A percentile compares a stretch with the other conserved stretches of the same genome.
phyloP scores from a whole-genome alignment of 176 grass and related monocot genomes.

The Cenchrus americanus region DNA sequence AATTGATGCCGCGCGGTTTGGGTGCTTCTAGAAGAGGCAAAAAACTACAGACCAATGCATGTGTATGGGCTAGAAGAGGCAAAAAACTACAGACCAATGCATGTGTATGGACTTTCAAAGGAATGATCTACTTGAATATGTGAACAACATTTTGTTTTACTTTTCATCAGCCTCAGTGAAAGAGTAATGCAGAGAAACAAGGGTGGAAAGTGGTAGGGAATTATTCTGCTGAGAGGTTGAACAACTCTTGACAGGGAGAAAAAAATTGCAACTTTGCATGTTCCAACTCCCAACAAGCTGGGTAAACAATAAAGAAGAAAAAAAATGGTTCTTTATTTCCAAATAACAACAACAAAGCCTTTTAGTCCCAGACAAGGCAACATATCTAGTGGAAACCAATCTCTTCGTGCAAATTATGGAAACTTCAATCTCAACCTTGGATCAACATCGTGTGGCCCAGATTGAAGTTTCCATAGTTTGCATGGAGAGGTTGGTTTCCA shows the following conservation, averaged over 20 bases:
- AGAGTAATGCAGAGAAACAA: background rate
- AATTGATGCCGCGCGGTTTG: background rate
- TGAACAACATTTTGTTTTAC: background rate
- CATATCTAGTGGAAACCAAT: too few relatives aligned
- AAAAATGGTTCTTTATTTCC: background rate
- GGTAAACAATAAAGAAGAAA: background rate
- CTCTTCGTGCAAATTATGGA: too few relatives aligned
- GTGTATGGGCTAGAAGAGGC: background rate
- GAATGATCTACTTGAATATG: background rate
- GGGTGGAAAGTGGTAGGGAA: background rate
- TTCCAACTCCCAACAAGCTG: background rate
- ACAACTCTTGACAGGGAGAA: background rate
- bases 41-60: background rate
- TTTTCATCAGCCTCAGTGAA: background rate
- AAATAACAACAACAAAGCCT: background rate
- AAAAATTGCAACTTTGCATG: background rate
- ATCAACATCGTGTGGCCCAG: too few relatives aligned
- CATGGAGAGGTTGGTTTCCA: too few relatives aligned
- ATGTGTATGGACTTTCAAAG: background rate
- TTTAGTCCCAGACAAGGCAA: background rate
- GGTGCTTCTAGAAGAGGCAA: background rate
- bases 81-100: background rate
- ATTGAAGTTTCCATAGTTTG: too few relatives aligned
- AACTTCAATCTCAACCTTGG: too few relatives aligned
- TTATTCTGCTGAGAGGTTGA: background rate